These are phyloP conservation scores for Gossypium herbaceum DNA, from an alignment of 345 rosid species.

Conservation along the genomic window DNA sequence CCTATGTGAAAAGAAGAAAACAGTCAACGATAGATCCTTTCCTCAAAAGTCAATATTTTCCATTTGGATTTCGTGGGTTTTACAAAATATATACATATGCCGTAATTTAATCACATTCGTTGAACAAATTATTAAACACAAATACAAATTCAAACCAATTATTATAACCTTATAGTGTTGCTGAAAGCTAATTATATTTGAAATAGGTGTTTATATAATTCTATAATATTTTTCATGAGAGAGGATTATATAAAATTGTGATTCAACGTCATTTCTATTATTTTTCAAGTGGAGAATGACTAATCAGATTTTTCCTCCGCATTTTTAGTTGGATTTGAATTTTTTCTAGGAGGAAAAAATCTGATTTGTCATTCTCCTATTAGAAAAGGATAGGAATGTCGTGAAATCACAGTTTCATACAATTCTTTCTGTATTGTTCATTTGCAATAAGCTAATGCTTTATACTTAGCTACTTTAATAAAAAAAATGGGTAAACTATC, in stretches of 20 bases:
- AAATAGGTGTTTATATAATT: background rate
- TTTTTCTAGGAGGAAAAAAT: too few species aligned
- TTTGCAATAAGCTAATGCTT: too few species aligned
- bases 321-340: too few species aligned
- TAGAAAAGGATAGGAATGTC: rapidly evolving
- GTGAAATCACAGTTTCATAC: rapidly evolving
- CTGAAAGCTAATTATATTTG: background rate
- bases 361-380: too few species aligned
- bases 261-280: rapidly evolving
- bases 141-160: background rate
- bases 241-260: too few species aligned
- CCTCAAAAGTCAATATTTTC: background rate
- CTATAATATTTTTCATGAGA: background rate
- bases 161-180: background rate
- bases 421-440: too few species aligned
- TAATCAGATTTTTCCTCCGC: too few species aligned
- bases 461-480: too few species aligned
- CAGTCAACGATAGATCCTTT: too few species aligned
- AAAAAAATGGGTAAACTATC: too few species aligned
- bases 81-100: too few species aligned
- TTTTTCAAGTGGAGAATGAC: rapidly evolving
- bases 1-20: too few species aligned
- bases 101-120: background rate
- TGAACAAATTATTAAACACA: background rate
- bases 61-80: background rate